A percentile compares a stretch with the other conserved stretches of the same genome.
Evolutionary conservation across 208 protist genomes (phyloP).

Genomic region (Crithidia sp.): DNA sequence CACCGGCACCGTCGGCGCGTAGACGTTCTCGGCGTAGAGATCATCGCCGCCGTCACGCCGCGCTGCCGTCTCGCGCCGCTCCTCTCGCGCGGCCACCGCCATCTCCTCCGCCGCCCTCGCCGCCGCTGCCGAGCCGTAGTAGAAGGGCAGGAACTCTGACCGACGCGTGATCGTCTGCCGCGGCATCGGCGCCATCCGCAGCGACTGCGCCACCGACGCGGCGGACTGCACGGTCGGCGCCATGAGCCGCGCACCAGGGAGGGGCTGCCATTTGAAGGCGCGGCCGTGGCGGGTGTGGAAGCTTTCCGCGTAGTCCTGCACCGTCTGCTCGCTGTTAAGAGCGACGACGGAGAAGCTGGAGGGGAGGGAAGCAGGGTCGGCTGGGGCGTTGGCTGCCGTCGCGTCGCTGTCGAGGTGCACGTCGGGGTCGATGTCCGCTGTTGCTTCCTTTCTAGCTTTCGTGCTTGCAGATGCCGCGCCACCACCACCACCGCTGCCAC

Average conservation of each 20-base stretch:
- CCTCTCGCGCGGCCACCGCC: not conserved
- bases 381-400: not conserved
- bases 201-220: constrained; percentile 18
- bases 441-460: not conserved
- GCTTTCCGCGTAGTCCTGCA: constrained; percentile 25
- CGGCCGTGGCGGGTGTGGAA: constrained; percentile 25
- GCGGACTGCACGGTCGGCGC: constrained; percentile 30
- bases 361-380: not conserved
- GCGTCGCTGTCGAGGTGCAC: constrained; percentile 5
- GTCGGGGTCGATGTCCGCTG: not conserved
- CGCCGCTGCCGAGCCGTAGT: constrained; percentile 17
- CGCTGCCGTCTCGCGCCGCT: not conserved
- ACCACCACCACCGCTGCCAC: not conserved
- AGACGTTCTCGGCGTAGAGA: constrained; percentile 11
- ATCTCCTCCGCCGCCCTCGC: constrained; percentile 3
- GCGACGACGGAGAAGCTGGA: not conserved
- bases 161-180: constrained; percentile 35
- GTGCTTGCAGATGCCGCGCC: not conserved
- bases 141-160: constrained; percentile 31
- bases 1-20: constrained; percentile 16
- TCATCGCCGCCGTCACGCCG: not conserved
- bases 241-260: constrained; percentile 6
- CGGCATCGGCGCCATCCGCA: constrained; percentile 3
- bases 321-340: not conserved
- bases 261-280: constrained; percentile 43